Evolutionary conservation across 805 yeast genomes (phyloP).

Genomic region (Metschnikowia baotianmanensis): DNA sequence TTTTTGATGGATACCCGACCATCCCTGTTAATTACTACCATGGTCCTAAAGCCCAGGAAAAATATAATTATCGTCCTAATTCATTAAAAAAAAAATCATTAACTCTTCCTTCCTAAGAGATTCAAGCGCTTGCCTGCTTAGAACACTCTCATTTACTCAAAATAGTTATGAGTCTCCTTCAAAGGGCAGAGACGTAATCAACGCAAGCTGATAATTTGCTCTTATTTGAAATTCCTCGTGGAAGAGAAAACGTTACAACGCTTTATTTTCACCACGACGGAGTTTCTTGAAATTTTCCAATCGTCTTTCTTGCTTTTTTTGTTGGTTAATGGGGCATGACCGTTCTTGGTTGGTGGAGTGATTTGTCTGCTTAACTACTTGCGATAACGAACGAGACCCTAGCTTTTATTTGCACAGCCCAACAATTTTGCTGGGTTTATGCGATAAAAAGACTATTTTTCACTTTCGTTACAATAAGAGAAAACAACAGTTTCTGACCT

Average conservation of each 20-base stretch:
- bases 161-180: constrained; percentile 2
- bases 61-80: constrained; percentile 5
- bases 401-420: constrained; percentile 32
- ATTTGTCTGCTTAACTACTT: constrained; percentile 44
- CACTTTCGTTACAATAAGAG: too few relatives aligned
- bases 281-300: too few relatives aligned
- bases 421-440: too few relatives aligned
- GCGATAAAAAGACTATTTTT: too few relatives aligned
- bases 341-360: constrained; percentile 1
- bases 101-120: background rate
- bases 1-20: too few relatives aligned
- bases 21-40: too few relatives aligned
- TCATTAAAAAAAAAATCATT: too few relatives aligned
- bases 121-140: constrained; percentile 4
- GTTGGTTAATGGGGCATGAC: background rate
- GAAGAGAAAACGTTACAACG: too few relatives aligned
- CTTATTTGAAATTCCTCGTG: background rate
- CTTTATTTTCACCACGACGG: too few relatives aligned
- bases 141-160: constrained; percentile 3
- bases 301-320: background rate
- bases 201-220: constrained; percentile 1
- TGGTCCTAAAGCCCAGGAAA: too few relatives aligned
- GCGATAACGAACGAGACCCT: constrained; percentile 50
- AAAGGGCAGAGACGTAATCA: background rate
- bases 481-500: too few relatives aligned